Conservation (phyloP, 306 rosid genomes). For the Casuarina equisetifolia region DNA sequence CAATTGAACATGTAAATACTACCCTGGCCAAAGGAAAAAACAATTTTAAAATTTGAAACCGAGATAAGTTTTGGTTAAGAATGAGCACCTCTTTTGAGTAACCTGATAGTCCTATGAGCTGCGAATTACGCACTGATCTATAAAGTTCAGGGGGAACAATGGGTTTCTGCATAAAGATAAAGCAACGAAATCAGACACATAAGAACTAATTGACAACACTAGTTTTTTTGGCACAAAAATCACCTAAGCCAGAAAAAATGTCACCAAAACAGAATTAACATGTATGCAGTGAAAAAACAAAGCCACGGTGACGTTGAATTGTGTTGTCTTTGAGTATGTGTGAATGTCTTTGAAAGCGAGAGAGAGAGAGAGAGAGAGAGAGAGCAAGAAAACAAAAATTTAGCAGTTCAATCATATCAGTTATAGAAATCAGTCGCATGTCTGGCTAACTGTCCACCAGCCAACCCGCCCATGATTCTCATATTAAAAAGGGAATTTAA, state of each 20-base stretch:
- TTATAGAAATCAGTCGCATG: neutral
- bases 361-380: neutral
- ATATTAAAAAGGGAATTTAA: neutral
- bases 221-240: conserved; percentile 17
- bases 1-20: conserved; percentile 17
- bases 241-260: conserved; percentile 9
- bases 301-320: no score
- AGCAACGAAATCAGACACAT: conserved; percentile 22
- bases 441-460: neutral
- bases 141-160: conserved; percentile 73
- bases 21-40: neutral
- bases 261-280: neutral
- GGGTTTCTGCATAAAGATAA: conserved; percentile 71
- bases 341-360: neutral
- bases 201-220: conserved; percentile 17
- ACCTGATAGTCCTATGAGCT: conserved; percentile 92
- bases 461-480: neutral
- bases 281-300: neutral
- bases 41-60: neutral
- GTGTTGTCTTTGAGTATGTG: neutral
- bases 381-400: neutral
- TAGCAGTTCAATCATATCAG: neutral
- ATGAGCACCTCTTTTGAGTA: conserved; percentile 83
- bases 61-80: conserved; percentile 23
- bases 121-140: conserved; percentile 82